Percentiles rank a stretch among this genome's conserved stretches.
phyloP scores from a whole-genome alignment of 768 basidiomycete genomes.

The Trametes punicea region DNA sequence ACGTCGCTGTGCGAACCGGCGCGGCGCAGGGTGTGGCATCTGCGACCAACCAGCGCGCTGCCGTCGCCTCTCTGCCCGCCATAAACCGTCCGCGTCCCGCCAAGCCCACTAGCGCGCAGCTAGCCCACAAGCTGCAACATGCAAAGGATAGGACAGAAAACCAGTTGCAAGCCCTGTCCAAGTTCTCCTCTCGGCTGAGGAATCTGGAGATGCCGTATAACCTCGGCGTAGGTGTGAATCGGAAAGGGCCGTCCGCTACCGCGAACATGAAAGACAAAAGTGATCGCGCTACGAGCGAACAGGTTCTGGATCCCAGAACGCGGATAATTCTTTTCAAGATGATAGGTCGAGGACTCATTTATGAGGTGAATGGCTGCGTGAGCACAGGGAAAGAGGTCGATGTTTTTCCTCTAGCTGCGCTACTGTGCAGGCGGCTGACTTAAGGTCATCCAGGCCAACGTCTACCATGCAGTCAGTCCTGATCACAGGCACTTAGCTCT shows the following conservation, averaged over 20 bases:
- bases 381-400: conserved; percentile 96
- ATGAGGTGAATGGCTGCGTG: conserved; percentile 93
- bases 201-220: conserved; percentile 74
- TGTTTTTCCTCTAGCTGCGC: background rate
- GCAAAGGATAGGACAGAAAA: conserved; percentile 60
- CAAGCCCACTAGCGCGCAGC: conserved; percentile 23
- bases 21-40: conserved; percentile 59
- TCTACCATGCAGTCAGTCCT: conserved; percentile 81
- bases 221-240: conserved; percentile 72
- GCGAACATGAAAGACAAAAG: conserved; percentile 94
- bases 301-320: conserved; percentile 95
- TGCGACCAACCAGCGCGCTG: conserved; percentile 42
- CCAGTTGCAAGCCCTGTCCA: conserved; percentile 71
- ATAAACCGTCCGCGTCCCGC: conserved; percentile 61
- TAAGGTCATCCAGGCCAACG: conserved; percentile 69
- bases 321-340: conserved; percentile 93
- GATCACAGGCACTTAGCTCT: conserved; percentile 69
- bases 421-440: background rate
- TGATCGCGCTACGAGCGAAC: conserved; percentile 95
- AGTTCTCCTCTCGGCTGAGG: conserved; percentile 71
- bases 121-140: conserved; percentile 19
- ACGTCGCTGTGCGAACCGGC: conserved; percentile 79
- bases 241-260: conserved; percentile 86
- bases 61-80: conserved; percentile 64
- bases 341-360: conserved; percentile 85